Conservation (phyloP, 495 filamentous ascomycete genomes). For the Parathielavia appendiculata region DNA sequence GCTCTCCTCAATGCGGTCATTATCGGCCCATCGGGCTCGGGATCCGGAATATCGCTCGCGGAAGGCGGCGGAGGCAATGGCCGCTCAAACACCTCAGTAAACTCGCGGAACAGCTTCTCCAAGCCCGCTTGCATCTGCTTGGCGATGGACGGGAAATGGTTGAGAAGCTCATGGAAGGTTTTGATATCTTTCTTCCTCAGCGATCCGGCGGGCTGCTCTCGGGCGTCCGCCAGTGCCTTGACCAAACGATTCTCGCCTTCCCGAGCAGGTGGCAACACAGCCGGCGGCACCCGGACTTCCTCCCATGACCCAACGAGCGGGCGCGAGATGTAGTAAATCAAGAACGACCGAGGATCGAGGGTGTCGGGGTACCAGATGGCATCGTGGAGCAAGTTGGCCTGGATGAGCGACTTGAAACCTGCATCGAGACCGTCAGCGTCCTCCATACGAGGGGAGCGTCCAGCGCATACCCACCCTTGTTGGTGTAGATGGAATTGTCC, state of each 20-base stretch:
- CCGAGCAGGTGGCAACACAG: slow-evolving; percentile 44
- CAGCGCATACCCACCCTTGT: slow-evolving; percentile 64
- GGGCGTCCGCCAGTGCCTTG: slow-evolving; percentile 34
- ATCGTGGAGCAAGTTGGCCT: slow-evolving; percentile 84
- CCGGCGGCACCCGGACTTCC: slow-evolving; percentile 60
- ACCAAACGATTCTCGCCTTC: slow-evolving; percentile 28
- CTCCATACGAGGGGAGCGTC: background rate
- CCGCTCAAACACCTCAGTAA: slow-evolving; percentile 77
- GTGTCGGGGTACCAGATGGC: slow-evolving; percentile 80
- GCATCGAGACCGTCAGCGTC: slow-evolving; percentile 11
- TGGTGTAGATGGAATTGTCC: slow-evolving; percentile 88
- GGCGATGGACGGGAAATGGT: slow-evolving; percentile 93
- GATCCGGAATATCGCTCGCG: slow-evolving; percentile 48
- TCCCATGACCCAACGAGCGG: slow-evolving; percentile 86
- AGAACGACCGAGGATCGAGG: slow-evolving; percentile 80
- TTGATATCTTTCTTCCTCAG: slow-evolving; percentile 83
- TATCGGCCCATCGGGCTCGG: slow-evolving; percentile 47
- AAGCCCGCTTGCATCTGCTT: slow-evolving; percentile 92
- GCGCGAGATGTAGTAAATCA: slow-evolving; percentile 92
- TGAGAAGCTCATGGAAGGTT: slow-evolving; percentile 83
- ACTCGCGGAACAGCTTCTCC: slow-evolving; percentile 85
- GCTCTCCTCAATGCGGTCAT: slow-evolving; percentile 46
- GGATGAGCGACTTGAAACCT: slow-evolving; percentile 91
- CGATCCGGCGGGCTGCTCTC: slow-evolving; percentile 24
- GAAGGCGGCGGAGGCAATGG: slow-evolving; percentile 75